Evolutionary conservation across 2,329 filamentous ascomycete genomes (phyloP), one percentile per base, ranked within the genome.

Genomic region (Fusarium sp.): DNA sequence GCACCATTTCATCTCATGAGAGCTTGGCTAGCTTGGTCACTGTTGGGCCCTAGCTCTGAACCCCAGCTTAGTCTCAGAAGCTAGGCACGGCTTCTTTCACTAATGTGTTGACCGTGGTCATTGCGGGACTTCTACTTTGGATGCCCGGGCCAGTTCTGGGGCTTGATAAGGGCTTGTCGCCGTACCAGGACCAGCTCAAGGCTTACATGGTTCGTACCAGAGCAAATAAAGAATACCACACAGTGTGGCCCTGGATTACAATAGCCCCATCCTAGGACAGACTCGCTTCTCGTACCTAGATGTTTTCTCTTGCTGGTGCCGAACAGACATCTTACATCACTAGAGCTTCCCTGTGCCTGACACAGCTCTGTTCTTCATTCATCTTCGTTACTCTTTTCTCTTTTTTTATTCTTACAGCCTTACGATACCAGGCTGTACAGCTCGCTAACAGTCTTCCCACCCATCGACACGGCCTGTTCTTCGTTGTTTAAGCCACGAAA

Each of bases 241-340:
- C 75, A 76, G 72, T 75, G 75, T 78, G 75, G 70, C 60, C 69
- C 65, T 64, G 67, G 62, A 74, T 74, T 65, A 47, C 59, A 62
- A 60, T 59, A 62, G 65, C 70, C 73, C 75, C 69, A 73, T 65
- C 40, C 67, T 68, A 23, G 67, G 44, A 68, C 69, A 67, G 35
- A 68, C 64, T 77, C 69, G 64, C 67, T 72, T 74, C 67, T 71
- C 63, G 70, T 71, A 69, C 57, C 60, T 67, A 67, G 69, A 70
- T 73, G 68, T 60, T 73, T 69, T 49, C 70, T 67, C 71, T 74
- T 73, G 74, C 70, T 76, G 70, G 52, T 71, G 66, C 62, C 40
- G 49, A 65, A 69, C 64, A 74, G 47, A 75, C 73, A 71, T 64
- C 69, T 77, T 77, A 76, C 75, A 77, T 77, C 74, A 78, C 73